Base-by-base conservation (phyloP, 2,329 filamentous ascomycete species). In the Aspergillus awamori region DNA sequence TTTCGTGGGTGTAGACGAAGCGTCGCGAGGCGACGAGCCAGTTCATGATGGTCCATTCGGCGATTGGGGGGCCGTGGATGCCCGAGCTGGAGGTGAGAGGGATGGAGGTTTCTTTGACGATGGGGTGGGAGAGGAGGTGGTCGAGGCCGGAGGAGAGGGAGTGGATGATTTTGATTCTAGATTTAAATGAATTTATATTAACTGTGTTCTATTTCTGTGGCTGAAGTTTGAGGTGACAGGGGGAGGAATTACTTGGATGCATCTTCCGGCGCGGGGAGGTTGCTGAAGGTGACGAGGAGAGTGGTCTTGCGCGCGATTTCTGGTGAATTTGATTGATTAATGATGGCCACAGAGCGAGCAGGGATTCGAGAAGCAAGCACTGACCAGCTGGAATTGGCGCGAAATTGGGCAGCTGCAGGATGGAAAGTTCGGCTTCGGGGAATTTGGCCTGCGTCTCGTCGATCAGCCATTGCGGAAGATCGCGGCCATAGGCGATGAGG, bases 41-140 rank as follows among this genome's bases (percentile, higher is more conserved):
- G 67, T 87, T 88, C 81, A 89, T 80, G 28, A 89, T 74, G 11
- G 87, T 83, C 87, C 87, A 90, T 76, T 89, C 87, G 0, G 86
- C 81, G 53, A 89, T 89, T 59, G 87, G 85, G 0, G 87, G 87
- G 1, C 85, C 86, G 68, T 87, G 85, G 51, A 87, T 82, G 24
- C 86, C 79, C 4, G 81, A 83, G 36, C 80, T 81, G 3, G 82
- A 86, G 3, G 83, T 83, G 59, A 88, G 76, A 0, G 82, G 78
- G 54, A 87, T 82, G 26, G 82, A 69, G 13, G 80, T 82, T 51
- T 82, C 74, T 6, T 75, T 83, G 63, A 85, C 81, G 43, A 87
- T 79, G 0, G 84, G 84, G 58, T 83, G 75, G n/a, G 79, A 69
- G 39, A 80, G 69, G 22, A 86, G 69, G 59, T 84, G 82, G 67